Conservation (phyloP, 140 eudicot species). For the Senecio squalidus region DNA sequence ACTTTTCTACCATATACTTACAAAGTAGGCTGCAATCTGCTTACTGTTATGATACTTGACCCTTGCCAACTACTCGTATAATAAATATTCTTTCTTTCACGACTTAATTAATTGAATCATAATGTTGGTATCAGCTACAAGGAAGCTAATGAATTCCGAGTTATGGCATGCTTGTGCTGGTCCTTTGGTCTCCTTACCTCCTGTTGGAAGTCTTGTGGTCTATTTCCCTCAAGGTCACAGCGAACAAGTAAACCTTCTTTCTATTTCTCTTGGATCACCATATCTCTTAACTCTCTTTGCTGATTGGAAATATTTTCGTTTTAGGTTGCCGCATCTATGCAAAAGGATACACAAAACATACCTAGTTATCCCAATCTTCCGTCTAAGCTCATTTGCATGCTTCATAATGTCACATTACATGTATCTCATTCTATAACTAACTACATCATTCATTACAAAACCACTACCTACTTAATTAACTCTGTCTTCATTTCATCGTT, state of each 20-base stretch:
- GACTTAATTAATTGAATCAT: too few species aligned
- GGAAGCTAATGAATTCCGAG: slow-evolving; percentile 72
- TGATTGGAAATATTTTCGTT: too few species aligned
- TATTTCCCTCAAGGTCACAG: slow-evolving; percentile 98
- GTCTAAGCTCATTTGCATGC: slow-evolving; percentile 92
- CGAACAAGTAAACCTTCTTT: too few species aligned
- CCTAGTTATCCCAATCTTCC: slow-evolving; percentile 96
- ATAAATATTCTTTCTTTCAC: too few species aligned
- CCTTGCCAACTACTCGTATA: too few species aligned
- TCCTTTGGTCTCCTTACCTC: slow-evolving; percentile 87
- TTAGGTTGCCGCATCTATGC: slow-evolving; percentile 99
- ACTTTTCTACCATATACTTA: too few species aligned
- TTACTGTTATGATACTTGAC: too few species aligned
- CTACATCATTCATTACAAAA: too few species aligned
- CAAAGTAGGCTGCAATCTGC: too few species aligned
- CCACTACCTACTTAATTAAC: too few species aligned
- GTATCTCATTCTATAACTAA: slow-evolving; percentile 24
- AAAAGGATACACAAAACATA: slow-evolving; percentile 70
- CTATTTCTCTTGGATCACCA: too few species aligned
- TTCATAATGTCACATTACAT: slow-evolving; percentile 90
- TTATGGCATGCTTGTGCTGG: slow-evolving; percentile 99
- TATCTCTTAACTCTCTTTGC: too few species aligned
- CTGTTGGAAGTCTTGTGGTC: slow-evolving; percentile 88
- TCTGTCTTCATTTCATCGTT: neutral
- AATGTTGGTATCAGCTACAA: neutral